phyloP scores from a whole-genome alignment of 139 green algal species.

The Chlorella sorokiniana region DNA sequence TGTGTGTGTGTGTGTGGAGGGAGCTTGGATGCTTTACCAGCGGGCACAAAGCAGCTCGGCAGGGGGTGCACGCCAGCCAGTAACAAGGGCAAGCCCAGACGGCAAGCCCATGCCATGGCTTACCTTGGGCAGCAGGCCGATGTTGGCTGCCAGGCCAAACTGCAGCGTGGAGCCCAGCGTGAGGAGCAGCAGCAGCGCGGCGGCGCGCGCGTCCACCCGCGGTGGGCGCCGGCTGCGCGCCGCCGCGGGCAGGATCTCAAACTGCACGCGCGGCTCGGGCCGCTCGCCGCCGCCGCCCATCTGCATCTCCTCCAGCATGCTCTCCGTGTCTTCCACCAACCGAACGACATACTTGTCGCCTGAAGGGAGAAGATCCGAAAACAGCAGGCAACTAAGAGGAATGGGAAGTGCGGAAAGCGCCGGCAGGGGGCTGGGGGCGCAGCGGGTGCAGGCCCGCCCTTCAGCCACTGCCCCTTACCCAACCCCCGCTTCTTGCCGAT shows the following conservation, averaged over 20 bases:
- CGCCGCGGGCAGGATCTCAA: conserved; percentile 76
- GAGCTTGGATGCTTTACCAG: too few species aligned
- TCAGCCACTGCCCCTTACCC: too few species aligned
- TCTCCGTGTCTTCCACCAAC: conserved; percentile 80
- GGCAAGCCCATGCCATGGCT: background rate
- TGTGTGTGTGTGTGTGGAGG: too few species aligned
- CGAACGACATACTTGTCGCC: conserved; percentile 84
- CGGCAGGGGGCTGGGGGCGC: too few species aligned
- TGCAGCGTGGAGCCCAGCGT: conserved; percentile 74
- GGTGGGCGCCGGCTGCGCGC: conserved; percentile 53
- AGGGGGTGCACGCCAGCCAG: background rate
- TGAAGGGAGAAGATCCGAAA: background rate
- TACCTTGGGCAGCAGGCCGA: conserved; percentile 77
- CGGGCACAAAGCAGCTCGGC: background rate
- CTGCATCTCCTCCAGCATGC: conserved; percentile 36
- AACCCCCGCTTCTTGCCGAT: too few species aligned
- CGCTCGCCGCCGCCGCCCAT: conserved; percentile 13
- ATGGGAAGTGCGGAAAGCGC: background rate
- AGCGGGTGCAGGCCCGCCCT: too few species aligned
- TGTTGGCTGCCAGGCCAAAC: conserved; percentile 79
- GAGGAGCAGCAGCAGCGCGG: conserved; percentile 69
- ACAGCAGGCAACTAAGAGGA: background rate
- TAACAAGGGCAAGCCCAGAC: background rate
- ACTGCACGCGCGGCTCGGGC: conserved; percentile 53
- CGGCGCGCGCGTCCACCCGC: conserved; percentile 69